These are phyloP conservation scores for Bocquillonia castaneifolia DNA, from an alignment of 441 rosid genomes.

Conservation along the genomic window DNA sequence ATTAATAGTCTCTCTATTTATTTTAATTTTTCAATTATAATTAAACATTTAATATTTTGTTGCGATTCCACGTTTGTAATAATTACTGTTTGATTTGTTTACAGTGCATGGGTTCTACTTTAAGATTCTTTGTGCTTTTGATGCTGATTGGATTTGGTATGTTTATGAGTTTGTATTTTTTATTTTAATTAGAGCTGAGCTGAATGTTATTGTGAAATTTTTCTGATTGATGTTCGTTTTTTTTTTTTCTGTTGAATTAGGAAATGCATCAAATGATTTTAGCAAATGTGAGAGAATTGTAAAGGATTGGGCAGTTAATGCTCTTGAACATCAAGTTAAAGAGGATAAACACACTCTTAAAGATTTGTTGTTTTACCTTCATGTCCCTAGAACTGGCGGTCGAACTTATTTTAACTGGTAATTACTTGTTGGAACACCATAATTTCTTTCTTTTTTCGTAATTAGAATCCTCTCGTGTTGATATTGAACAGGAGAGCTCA, in stretches of 20 bases:
- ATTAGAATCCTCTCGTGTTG: too few species aligned
- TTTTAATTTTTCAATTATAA: not conserved
- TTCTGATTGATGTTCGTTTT: not conserved
- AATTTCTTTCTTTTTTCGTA: too few species aligned
- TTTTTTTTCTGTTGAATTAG: constrained; percentile 29
- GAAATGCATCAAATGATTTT: constrained; percentile 39
- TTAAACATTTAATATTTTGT: not conserved
- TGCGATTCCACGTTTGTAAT: too few species aligned
- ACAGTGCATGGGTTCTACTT: constrained; percentile 41
- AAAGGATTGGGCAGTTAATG: constrained; percentile 58
- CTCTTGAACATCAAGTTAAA: constrained; percentile 41
- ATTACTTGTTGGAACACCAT: constrained; percentile 3
- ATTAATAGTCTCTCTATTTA: not conserved
- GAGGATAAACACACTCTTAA: constrained; percentile 59
- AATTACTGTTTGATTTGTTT: constrained; percentile 11
- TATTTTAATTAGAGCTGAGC: not conserved
- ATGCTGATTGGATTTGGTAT: constrained; percentile 51
- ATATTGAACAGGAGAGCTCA: too few species aligned
- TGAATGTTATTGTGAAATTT: not conserved
- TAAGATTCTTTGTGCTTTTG: constrained; percentile 36
- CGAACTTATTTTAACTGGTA: constrained; percentile 92
- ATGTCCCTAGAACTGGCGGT: constrained; percentile 96
- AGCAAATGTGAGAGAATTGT: constrained; percentile 63
- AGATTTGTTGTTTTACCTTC: constrained; percentile 87
- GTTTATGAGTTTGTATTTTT: constrained; percentile 9